Evolutionary conservation across 352 stramenopile genomes (phyloP).

Genomic region (Globisporangium echinulatum): DNA sequence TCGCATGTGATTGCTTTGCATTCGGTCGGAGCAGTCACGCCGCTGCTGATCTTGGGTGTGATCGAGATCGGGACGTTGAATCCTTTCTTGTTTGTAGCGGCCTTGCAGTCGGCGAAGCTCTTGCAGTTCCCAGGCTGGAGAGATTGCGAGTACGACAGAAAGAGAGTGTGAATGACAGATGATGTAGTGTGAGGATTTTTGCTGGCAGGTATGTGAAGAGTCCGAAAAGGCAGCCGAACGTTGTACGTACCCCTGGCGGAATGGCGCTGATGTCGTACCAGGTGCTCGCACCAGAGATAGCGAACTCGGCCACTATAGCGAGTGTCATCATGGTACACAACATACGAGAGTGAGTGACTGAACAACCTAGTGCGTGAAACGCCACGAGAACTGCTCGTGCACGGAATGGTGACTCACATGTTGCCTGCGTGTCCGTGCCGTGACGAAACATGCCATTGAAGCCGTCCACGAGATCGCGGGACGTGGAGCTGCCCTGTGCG

Average conservation of each 20-base stretch:
- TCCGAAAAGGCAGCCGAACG: neutral
- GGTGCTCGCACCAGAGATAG: conserved; percentile 28
- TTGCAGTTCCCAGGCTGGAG: conserved; percentile 30
- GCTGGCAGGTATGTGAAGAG: neutral
- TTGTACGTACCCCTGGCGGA: conserved; percentile 22
- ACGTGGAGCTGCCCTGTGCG: conserved; percentile 25
- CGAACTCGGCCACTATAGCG: conserved; percentile 34
- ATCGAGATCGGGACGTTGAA: conserved; percentile 66
- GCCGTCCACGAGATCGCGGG: conserved; percentile 25
- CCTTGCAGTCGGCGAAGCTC: conserved; percentile 42
- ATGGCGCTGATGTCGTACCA: conserved; percentile 64
- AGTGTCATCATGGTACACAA: neutral
- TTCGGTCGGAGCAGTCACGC: conserved; percentile 20
- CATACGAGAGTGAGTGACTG: conserved; percentile 1
- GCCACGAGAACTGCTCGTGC: conserved; percentile 2
- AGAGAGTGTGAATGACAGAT: neutral
- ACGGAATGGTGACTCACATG: conserved; percentile 17
- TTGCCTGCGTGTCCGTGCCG: conserved; percentile 30
- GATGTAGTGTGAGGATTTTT: neutral
- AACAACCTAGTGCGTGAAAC: neutral
- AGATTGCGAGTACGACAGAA: neutral
- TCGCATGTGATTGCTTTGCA: conserved; percentile 26
- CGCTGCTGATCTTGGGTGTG: conserved; percentile 20
- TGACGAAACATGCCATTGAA: conserved; percentile 68
- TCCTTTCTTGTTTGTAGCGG: conserved; percentile 38